Conservation (phyloP, 1,139 yeast species). For the Blastobotrys raffinosifermentans region DNA sequence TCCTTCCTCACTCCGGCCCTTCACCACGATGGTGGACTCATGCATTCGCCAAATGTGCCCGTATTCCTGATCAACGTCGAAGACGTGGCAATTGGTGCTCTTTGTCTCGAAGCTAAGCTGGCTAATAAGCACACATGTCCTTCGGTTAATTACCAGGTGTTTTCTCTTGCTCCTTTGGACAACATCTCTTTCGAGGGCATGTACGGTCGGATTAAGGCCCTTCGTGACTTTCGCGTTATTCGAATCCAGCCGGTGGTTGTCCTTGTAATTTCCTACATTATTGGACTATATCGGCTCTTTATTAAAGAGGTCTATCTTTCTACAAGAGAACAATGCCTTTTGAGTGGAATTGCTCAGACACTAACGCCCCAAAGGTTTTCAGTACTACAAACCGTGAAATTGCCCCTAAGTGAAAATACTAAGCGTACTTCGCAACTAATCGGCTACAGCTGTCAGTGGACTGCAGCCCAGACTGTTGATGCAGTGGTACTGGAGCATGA, state of each 20-base stretch:
- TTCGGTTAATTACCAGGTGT: constrained; percentile 9
- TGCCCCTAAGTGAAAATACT: constrained; percentile 18
- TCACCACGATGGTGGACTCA: constrained; percentile 20
- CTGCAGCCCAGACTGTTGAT: neutral
- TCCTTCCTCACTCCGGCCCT: constrained; percentile 25
- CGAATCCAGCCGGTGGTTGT: constrained; percentile 21
- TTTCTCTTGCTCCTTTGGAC: constrained; percentile 11
- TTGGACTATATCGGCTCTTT: constrained; percentile 13
- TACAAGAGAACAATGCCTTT: constrained; percentile 10
- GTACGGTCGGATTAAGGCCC: constrained; percentile 16
- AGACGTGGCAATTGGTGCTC: constrained; percentile 28
- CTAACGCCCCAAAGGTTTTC: constrained; percentile 24
- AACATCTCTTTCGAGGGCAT: constrained; percentile 20
- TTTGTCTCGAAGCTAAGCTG: constrained; percentile 22
- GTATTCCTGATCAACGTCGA: constrained; percentile 29
- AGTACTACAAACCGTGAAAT: constrained; percentile 21
- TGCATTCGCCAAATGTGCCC: constrained; percentile 26
- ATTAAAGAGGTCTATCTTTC: constrained; percentile 2
- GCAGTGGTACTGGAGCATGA: too few species aligned
- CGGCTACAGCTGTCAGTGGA: constrained; percentile 2
- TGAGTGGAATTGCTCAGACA: constrained; percentile 17
- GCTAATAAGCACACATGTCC: constrained; percentile 12
- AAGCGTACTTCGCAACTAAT: constrained; percentile 15
- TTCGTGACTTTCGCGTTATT: constrained; percentile 15
- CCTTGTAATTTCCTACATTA: constrained; percentile 15